A percentile compares a stretch with the other conserved stretches of the same genome.
These are phyloP conservation scores for Phytophthora crassamura DNA, from an alignment of 352 stramenopile species.

Conservation along the genomic window DNA sequence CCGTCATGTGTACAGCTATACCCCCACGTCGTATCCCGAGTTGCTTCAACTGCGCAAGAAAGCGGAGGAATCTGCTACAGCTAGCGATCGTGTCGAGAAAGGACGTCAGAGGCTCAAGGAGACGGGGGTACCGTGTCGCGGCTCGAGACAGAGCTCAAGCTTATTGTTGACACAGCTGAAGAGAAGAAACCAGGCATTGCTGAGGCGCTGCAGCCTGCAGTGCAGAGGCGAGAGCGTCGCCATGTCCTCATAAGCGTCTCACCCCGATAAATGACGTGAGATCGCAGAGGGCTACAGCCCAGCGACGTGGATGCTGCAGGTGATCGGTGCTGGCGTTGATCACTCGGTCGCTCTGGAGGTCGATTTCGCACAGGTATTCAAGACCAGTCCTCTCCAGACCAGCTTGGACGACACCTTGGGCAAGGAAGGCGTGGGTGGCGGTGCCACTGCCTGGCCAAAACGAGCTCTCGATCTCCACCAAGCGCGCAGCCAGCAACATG, in stretches of 20 bases:
- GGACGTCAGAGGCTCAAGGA: conserved; percentile 94
- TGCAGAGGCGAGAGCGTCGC: too few species aligned
- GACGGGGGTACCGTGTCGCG: conserved; percentile 93
- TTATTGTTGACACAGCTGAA: conserved; percentile 95
- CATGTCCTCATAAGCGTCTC: too few species aligned
- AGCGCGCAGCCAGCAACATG: conserved; percentile 34
- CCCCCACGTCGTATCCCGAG: conserved; percentile 95
- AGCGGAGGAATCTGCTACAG: conserved; percentile 86
- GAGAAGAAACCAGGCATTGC: conserved; percentile 97
- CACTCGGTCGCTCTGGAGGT: conserved; percentile 28
- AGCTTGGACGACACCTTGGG: conserved; percentile 32
- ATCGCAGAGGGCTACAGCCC: conserved; percentile 65
- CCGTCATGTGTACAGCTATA: conserved; percentile 95
- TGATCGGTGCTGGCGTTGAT: conserved; percentile 56
- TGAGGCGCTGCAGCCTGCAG: too few species aligned
- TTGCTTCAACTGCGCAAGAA: conserved; percentile 94
- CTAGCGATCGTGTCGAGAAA: conserved; percentile 93
- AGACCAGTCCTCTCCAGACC: conserved; percentile 26
- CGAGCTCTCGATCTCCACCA: conserved; percentile 39
- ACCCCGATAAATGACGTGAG: too few species aligned
- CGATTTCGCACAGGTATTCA: conserved; percentile 43
- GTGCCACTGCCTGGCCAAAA: conserved; percentile 14
- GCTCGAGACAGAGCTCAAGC: conserved; percentile 95
- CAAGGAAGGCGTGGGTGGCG: conserved; percentile 30
- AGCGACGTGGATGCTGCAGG: conserved; percentile 85